These are phyloP conservation scores for Leccinum insigne DNA, from an alignment of 1,284 basidiomycete genomes.

Conservation along the genomic window DNA sequence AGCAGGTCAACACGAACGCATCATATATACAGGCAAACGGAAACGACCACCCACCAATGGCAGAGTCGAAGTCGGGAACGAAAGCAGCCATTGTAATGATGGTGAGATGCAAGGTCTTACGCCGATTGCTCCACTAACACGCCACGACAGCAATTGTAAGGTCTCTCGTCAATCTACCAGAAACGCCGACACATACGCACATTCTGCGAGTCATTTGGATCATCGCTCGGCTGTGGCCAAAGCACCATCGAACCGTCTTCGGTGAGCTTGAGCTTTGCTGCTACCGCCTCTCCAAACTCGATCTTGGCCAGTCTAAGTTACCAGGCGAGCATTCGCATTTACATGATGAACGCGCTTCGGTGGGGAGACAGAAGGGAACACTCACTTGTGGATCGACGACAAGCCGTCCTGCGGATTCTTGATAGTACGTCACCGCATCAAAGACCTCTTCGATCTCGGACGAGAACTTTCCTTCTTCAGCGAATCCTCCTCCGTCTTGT, in stretches of 20 bases:
- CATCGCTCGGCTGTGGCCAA: conserved; percentile 57
- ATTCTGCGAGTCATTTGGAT: conserved; percentile 58
- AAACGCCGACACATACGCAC: conserved; percentile 30
- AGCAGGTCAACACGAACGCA: background rate
- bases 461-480: background rate
- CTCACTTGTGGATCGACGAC: conserved; percentile 60
- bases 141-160: background rate
- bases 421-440: conserved; percentile 52
- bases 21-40: background rate
- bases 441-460: conserved; percentile 22
- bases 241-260: conserved; percentile 49
- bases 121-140: conserved; percentile 42
- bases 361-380: background rate
- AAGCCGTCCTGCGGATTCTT: conserved; percentile 56
- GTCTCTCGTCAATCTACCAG: background rate
- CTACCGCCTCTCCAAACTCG: conserved; percentile 49
- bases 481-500: background rate
- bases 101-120: conserved; percentile 48
- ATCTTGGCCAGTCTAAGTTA: conserved; percentile 49
- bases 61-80: conserved; percentile 56
- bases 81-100: conserved; percentile 53
- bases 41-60: conserved; percentile 38
- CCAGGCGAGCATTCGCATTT: background rate
- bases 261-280: conserved; percentile 48
- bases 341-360: background rate